These are phyloP conservation scores for Rhododendron henanense DNA, from an alignment of 148 eudicot species.

Conservation along the genomic window DNA sequence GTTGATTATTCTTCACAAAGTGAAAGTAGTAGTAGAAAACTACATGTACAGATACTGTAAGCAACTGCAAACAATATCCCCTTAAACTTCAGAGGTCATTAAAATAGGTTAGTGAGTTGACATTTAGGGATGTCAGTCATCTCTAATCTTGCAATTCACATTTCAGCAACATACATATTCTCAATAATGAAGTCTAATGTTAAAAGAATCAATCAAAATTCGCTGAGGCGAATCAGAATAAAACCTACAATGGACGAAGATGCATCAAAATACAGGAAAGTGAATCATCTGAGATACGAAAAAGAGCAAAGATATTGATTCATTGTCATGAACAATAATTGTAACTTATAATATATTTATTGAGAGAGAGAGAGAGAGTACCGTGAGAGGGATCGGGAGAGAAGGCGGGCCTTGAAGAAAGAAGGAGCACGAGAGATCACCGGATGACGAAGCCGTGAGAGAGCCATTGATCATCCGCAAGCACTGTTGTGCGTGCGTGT, in stretches of 20 bases:
- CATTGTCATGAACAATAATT: not conserved
- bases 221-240: not conserved
- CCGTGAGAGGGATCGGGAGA: constrained; percentile 36
- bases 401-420: constrained; percentile 43
- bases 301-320: not conserved
- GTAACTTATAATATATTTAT: not conserved
- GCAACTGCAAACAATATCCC: not conserved
- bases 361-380: constrained; percentile 7
- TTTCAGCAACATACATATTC: not conserved
- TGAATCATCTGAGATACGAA: not conserved
- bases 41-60: not conserved
- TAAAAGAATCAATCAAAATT: not conserved
- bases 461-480: constrained; percentile 49
- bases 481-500: not conserved
- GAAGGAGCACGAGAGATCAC: constrained; percentile 52
- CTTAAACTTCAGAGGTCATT: not conserved
- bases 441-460: constrained; percentile 67
- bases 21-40: not conserved
- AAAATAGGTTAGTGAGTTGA: not conserved
- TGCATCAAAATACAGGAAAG: not conserved
- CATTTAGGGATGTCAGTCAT: not conserved
- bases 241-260: not conserved
- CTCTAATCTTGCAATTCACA: not conserved
- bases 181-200: not conserved
- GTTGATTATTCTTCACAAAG: not conserved